phyloP scores from a whole-genome alignment of 2,329 filamentous ascomycete genomes.

The Ilyonectria destructans region DNA sequence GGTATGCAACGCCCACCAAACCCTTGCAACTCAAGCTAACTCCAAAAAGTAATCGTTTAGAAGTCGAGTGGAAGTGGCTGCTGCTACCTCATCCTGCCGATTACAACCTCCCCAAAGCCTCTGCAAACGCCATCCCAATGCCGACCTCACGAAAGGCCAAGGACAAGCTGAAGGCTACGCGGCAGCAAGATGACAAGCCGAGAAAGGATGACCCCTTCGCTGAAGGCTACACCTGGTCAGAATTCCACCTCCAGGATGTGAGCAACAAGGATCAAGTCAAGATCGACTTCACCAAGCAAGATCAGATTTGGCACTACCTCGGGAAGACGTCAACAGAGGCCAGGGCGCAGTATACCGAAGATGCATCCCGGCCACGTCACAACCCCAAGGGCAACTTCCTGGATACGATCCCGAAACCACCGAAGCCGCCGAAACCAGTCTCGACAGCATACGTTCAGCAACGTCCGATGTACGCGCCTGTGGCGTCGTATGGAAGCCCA shows the following conservation, averaged over 20 bases:
- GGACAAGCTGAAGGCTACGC: constrained; percentile 79
- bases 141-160: constrained; percentile 75
- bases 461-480: constrained; percentile 49
- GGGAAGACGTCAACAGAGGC: constrained; percentile 90
- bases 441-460: constrained; percentile 46
- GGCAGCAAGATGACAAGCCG: constrained; percentile 74
- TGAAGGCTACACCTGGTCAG: constrained; percentile 82
- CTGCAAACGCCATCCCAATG: constrained; percentile 80
- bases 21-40: constrained; percentile 56
- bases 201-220: constrained; percentile 78
- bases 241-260: constrained; percentile 80
- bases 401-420: constrained; percentile 75
- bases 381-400: constrained; percentile 82
- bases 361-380: constrained; percentile 72
- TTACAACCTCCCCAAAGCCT: constrained; percentile 82
- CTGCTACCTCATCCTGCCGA: constrained; percentile 81
- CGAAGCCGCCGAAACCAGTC: constrained; percentile 63
- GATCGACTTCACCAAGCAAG: constrained; percentile 79
- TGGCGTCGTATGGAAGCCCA: constrained; percentile 28
- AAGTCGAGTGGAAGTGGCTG: constrained; percentile 90
- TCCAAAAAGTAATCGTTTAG: constrained; percentile 76
- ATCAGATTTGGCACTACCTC: constrained; percentile 92
- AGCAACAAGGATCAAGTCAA: constrained; percentile 75
- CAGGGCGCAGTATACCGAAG: constrained; percentile 91
- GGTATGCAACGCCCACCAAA: constrained; percentile 69